Evolutionary conservation across 305 asterid genomes (phyloP).

Genomic region (Solanum hybrid): DNA sequence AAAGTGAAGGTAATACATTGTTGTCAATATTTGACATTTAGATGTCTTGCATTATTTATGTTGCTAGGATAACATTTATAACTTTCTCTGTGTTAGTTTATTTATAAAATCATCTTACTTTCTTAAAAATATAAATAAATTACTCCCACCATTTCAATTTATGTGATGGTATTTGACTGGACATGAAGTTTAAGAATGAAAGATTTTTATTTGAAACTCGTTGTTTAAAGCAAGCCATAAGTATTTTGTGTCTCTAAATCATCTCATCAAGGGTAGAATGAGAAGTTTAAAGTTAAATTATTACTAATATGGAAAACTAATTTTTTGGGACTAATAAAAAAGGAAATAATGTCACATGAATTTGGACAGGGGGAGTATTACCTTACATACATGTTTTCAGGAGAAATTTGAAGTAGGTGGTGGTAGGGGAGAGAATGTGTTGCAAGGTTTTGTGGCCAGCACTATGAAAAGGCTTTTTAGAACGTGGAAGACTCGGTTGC

Average conservation of each 20-base stretch:
- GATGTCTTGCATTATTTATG: neutral
- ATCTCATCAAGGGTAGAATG: neutral
- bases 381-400: neutral
- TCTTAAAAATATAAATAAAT: neutral
- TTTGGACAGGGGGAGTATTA: neutral
- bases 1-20: neutral
- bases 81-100: neutral
- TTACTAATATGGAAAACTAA: neutral
- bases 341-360: neutral
- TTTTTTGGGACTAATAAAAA: neutral
- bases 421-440: conserved; percentile 1
- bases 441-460: neutral
- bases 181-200: neutral
- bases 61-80: neutral
- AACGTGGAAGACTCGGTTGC: conserved; percentile 9
- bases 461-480: conserved; percentile 4
- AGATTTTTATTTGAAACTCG: neutral
- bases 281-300: neutral
- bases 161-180: neutral
- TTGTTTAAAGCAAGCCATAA: neutral
- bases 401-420: conserved; percentile 4
- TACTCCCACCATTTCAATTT: neutral
- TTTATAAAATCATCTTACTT: neutral
- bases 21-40: neutral
- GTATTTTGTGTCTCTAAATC: neutral